Percentiles rank a stretch among this genome's conserved stretches.
phyloP scores from a whole-genome alignment of 371 early-diverging fungal species.

The Synchytrium microbalum region DNA sequence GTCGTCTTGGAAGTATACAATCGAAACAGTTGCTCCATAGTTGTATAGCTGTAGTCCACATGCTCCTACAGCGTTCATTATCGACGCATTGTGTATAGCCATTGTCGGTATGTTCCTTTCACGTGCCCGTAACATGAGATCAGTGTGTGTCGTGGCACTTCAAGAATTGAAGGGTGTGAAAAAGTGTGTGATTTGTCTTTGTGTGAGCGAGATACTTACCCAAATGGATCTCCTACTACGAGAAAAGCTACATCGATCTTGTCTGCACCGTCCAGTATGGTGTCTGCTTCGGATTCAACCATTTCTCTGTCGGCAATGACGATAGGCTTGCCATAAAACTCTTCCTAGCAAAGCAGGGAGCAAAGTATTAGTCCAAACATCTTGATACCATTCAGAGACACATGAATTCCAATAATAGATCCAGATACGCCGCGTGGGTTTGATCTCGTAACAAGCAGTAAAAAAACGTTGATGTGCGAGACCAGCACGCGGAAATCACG shows the following conservation, averaged over 20 bases:
- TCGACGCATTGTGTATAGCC: slow-evolving; percentile 97
- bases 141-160: slow-evolving; percentile 99
- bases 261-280: slow-evolving; percentile 84
- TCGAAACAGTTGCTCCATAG: slow-evolving; percentile 98
- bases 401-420: background rate
- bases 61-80: slow-evolving; percentile 97
- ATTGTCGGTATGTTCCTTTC: slow-evolving; percentile 77
- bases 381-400: slow-evolving; percentile 3
- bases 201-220: slow-evolving; percentile 36
- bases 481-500: too few relatives aligned
- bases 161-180: background rate
- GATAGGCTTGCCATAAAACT: slow-evolving; percentile 77
- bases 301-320: slow-evolving; percentile 91
- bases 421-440: too few relatives aligned
- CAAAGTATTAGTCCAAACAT: background rate
- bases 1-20: slow-evolving; percentile 93
- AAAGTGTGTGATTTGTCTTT: background rate
- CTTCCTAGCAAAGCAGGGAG: slow-evolving; percentile 51
- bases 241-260: slow-evolving; percentile 87
- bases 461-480: background rate
- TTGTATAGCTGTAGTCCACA: slow-evolving; percentile 98
- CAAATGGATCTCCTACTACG: slow-evolving; percentile 98
- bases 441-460: background rate
- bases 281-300: slow-evolving; percentile 90
- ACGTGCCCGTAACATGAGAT: slow-evolving; percentile 90